Conservation (phyloP, 441 rosid species). For the Theobroma grandiflorum region DNA sequence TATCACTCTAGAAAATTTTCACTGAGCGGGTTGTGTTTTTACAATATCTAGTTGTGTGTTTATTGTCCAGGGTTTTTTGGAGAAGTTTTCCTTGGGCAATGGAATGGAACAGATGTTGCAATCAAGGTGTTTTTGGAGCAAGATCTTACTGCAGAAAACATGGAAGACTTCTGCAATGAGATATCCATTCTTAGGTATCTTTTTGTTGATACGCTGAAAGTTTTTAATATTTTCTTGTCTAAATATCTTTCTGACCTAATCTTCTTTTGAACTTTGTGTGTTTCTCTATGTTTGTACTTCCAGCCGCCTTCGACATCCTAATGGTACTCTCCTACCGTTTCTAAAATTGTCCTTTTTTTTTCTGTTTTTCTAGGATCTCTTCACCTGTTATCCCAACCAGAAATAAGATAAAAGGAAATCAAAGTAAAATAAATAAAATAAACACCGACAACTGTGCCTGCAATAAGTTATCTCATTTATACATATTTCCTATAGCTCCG, state of each 20-base stretch:
- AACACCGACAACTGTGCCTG: neutral
- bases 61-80: constrained; percentile 81
- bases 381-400: neutral
- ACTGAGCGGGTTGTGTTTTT: neutral
- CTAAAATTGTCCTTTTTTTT: constrained; percentile 16
- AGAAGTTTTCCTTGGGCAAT: constrained; percentile 95
- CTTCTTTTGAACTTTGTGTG: constrained; percentile 32
- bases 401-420: neutral
- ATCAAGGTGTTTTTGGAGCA: constrained; percentile 98
- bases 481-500: neutral
- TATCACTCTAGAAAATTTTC: neutral
- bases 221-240: constrained; percentile 28
- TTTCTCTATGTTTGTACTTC: constrained; percentile 39
- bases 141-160: constrained; percentile 95
- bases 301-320: constrained; percentile 98
- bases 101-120: constrained; percentile 99
- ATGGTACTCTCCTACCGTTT: constrained; percentile 68
- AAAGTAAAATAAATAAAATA: neutral
- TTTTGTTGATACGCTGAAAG: constrained; percentile 33
- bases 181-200: constrained; percentile 93
- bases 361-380: constrained; percentile 17
- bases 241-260: constrained; percentile 48
- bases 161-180: constrained; percentile 99
- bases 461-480: neutral
- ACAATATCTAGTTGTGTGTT: neutral